phyloP scores from a whole-genome alignment of 495 filamentous ascomycete genomes.

The Barbatosphaeria neglecta region DNA sequence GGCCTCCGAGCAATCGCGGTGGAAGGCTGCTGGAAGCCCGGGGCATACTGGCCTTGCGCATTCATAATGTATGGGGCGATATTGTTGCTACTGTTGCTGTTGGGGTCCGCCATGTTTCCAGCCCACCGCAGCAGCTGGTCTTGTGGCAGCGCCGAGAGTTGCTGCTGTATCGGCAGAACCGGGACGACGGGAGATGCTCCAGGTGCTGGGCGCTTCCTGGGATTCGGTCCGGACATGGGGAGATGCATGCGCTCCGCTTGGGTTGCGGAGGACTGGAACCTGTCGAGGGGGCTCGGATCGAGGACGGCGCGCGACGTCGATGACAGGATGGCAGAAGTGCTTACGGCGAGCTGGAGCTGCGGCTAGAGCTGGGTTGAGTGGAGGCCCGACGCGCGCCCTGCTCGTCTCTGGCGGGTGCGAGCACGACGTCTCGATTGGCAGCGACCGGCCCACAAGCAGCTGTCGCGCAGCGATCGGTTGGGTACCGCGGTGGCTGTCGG shows the following conservation, averaged over 20 bases:
- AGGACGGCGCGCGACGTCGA: not conserved
- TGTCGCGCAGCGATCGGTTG: too few species aligned
- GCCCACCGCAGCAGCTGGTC: constrained; percentile 32
- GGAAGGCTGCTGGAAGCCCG: constrained; percentile 29
- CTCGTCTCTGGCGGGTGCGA: too few species aligned
- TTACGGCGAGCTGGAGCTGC: too few species aligned
- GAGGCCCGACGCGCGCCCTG: too few species aligned
- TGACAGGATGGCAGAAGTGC: too few species aligned
- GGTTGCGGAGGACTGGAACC: not conserved
- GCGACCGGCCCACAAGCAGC: too few species aligned
- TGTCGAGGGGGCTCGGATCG: not conserved
- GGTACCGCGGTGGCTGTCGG: too few species aligned
- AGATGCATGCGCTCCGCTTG: constrained; percentile 15
- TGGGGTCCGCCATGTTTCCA: constrained; percentile 10
- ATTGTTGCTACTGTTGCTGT: constrained; percentile 15
- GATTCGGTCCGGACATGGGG: constrained; percentile 37
- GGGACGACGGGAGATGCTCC: constrained; percentile 50
- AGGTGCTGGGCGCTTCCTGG: constrained; percentile 65
- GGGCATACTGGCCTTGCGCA: constrained; percentile 29
- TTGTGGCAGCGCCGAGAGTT: constrained; percentile 21
- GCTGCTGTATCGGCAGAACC: constrained; percentile 35
- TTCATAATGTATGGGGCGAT: constrained; percentile 34
- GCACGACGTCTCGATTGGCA: too few species aligned
- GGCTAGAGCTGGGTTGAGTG: too few species aligned
- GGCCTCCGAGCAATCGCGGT: constrained; percentile 57